Evolutionary conservation across 1,139 yeast genomes (phyloP), one percentile per base, ranked within the genome.

Genomic region (Blastobotrys elegans): DNA sequence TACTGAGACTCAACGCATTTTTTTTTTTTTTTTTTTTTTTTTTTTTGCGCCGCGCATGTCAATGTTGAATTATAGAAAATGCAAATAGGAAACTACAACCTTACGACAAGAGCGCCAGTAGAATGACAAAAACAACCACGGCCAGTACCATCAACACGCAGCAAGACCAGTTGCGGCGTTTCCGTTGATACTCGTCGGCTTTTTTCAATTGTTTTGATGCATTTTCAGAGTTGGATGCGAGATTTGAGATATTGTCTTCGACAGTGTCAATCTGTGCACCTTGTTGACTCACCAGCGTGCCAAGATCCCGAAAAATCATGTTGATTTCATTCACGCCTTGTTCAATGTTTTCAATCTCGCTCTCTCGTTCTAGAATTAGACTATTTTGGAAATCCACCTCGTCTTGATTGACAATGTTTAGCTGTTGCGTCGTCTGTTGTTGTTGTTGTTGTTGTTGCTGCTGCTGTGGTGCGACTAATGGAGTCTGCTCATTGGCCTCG

Each of bases 271-370:
- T 74, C 55, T 85, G 90, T 34, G 78, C 82, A 4, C 96, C 96
- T 62, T 89, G 97, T 61, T 86, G 92, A 47, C 75, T 73, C 1
- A 89, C 94, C 56, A 89, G 67, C 36, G 79, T 76, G 14, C 89
- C 89, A 53, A 89, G 67, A 57, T 88, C 96, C 55, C 82, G 80
- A 64, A 88, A 89, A 1, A 89, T 88, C 6, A 89, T 75, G 61
- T 89, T 88, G 42, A 89, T 88, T 57, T 89, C 96, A 51, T 75
- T 75, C 6, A 89, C 86, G 0, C 96, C 95, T 44, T 80, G 78
- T 38, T 84, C 80, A 6, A 89, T 84, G 53, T 77, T 81, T 32
- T 74, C 73, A 26, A 89, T 84, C 52, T 87, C 95, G 21, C 77
- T 68, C 51, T 84, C 82, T 49, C 96, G 69, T 59, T 87, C 92